Evolutionary conservation across 805 yeast genomes (phyloP), one percentile per base, ranked within the genome.

Genomic region (Candida koratica): DNA sequence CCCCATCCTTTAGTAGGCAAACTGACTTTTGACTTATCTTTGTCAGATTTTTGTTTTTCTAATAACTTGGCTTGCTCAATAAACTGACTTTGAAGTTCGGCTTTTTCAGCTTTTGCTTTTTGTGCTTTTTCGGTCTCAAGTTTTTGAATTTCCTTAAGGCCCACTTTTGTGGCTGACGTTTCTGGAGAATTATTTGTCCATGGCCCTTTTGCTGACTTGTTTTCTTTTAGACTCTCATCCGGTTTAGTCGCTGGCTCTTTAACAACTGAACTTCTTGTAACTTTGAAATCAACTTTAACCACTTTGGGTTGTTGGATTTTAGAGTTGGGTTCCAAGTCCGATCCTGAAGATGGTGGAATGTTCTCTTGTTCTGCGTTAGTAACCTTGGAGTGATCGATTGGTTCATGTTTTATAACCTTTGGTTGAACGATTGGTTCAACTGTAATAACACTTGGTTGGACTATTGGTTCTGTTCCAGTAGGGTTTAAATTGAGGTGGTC

Each of bases 141-240:
- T 43, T 59, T 59, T 49, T 74, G 80, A 38, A 75, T 73, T 52
- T 76, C 75, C 35, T 67, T 65, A 47, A 76, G 58, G 0, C 79
- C 58, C 36, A 73, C 39, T n/a, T 58, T 51, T 9, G 77, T 76
- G 10, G 41, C 27, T 13, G 38, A 28, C 25, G 14, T 26, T 5
- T 41, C 37, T n/a, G n/a, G n/a, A 49, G 43, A 17, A 15, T 53
- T 48, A 1, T 51, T 41, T n/a, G 80, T 80, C 81, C 81, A 76
- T 28, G 81, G 81, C 4, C 81, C 81, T 19, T 66, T 51, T 30
- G 44, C 3, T 16, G 23, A 32, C 36, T 18, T 42, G 29, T 29
- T 7, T 33, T 25, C 16, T 20, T 20, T 20, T 20, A 10, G 10
- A 10, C 9, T 10, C 10, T 20, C 23, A 10, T 8, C 10, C 7